Conservation (phyloP, 1,139 yeast species). For the Wickerhamomyces sp. region DNA sequence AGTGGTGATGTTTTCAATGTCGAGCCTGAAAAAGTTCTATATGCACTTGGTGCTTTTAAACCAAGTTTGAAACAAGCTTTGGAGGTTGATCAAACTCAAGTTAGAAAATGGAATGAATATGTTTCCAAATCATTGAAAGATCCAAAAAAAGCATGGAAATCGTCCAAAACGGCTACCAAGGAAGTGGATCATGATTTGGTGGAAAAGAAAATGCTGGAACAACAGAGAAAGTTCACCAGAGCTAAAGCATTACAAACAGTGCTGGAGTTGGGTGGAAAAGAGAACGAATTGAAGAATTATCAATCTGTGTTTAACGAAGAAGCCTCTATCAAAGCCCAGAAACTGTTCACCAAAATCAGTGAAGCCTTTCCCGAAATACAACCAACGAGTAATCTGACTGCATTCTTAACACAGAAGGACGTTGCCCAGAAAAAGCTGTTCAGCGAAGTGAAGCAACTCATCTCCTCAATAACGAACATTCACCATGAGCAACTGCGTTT, state of each 20-base stretch:
- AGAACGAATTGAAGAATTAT: slow-evolving; percentile 11
- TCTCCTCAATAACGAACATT: slow-evolving; percentile 17
- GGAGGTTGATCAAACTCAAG: slow-evolving; percentile 65
- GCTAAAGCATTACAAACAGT: slow-evolving; percentile 17
- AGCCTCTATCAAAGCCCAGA: slow-evolving; percentile 20
- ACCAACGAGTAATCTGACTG: slow-evolving; percentile 9
- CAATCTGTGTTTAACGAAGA: slow-evolving; percentile 9
- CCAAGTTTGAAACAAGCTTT: slow-evolving; percentile 70
- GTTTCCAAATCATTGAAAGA: slow-evolving; percentile 44
- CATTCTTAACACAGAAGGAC: neutral
- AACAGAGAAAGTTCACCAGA: slow-evolving; percentile 22
- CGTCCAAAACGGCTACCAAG: too few relatives aligned
- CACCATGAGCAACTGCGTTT: slow-evolving; percentile 27
- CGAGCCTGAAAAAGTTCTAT: slow-evolving; percentile 78
- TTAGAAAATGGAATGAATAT: slow-evolving; percentile 69
- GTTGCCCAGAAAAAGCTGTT: slow-evolving; percentile 14
- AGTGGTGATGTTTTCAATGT: slow-evolving; percentile 89
- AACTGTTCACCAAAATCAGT: slow-evolving; percentile 15
- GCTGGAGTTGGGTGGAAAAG: slow-evolving; percentile 15
- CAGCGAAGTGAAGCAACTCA: slow-evolving; percentile 20
- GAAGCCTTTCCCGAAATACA: slow-evolving; percentile 10
- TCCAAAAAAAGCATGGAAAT: slow-evolving; percentile 58
- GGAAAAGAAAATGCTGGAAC: slow-evolving; percentile 24
- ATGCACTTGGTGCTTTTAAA: slow-evolving; percentile 80
- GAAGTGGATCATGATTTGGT: slow-evolving; percentile 27